Conservation (phyloP, 2,329 filamentous ascomycete species). For the Zasmidium citrigriseum region DNA sequence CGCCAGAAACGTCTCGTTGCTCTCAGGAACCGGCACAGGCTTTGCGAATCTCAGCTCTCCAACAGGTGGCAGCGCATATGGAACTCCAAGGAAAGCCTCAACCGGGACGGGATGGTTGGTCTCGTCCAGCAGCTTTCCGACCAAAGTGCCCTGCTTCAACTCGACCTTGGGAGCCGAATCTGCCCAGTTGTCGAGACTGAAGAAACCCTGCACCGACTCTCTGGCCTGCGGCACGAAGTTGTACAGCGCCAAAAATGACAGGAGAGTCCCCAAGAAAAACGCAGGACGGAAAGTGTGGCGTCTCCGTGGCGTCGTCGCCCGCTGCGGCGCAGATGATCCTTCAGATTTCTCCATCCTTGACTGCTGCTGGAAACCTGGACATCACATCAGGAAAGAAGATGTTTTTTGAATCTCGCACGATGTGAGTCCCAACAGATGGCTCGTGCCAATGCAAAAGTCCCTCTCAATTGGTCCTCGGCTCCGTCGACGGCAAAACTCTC, state of each 20-base stretch:
- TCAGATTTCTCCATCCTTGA: slow-evolving; percentile 4
- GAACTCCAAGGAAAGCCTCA: slow-evolving; percentile 47
- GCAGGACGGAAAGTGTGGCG: slow-evolving; percentile 3
- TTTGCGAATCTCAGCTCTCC: slow-evolving; percentile 56
- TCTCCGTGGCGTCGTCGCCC: background rate
- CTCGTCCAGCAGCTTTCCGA: slow-evolving; percentile 23
- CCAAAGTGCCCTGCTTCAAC: slow-evolving; percentile 23
- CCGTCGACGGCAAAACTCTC: background rate
- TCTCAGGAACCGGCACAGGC: slow-evolving; percentile 43
- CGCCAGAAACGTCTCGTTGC: slow-evolving; percentile 38
- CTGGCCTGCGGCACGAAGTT: slow-evolving; percentile 21
- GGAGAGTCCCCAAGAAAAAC: slow-evolving; percentile 18
- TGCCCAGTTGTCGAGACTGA: slow-evolving; percentile 19
- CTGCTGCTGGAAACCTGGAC: too few relatives aligned
- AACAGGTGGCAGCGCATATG: slow-evolving; percentile 42
- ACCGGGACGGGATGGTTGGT: slow-evolving; percentile 24
- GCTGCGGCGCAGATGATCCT: background rate
- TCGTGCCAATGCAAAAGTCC: too few relatives aligned
- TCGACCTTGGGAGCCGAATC: slow-evolving; percentile 18
- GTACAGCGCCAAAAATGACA: slow-evolving; percentile 22
- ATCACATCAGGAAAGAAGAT: background rate
- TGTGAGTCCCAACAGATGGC: too few relatives aligned
- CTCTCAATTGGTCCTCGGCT: background rate
- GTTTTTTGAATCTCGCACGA: slow-evolving; percentile 1
- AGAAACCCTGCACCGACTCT: slow-evolving; percentile 21